Conservation (phyloP, 495 filamentous ascomycete genomes). For the Penicillium cosmopolitanum region DNA sequence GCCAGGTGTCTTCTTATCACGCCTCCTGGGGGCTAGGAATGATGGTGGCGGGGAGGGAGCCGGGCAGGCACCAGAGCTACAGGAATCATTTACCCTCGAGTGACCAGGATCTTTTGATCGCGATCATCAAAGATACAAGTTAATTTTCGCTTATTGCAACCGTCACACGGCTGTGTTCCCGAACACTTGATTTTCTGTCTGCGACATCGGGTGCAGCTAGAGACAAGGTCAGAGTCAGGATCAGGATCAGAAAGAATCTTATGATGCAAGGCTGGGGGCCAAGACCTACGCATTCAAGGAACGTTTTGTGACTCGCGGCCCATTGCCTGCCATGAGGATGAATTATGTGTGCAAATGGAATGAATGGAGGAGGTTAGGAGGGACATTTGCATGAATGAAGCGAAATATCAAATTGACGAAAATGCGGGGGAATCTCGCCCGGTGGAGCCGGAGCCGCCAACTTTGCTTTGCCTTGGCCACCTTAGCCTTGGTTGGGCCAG, state of each 20-base stretch:
- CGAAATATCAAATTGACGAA: neutral
- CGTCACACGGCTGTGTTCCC: constrained; percentile 44
- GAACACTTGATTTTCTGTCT: constrained; percentile 52
- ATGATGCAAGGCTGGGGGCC: neutral
- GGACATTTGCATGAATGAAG: neutral
- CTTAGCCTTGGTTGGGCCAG: neutral
- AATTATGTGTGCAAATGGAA: neutral
- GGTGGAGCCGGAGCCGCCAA: neutral
- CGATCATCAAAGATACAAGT: constrained; percentile 44
- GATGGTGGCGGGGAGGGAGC: neutral
- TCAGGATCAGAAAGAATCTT: neutral
- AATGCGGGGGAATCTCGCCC: constrained; percentile 7
- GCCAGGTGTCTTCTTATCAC: neutral
- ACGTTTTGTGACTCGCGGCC: constrained; percentile 6
- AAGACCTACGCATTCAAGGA: constrained; percentile 10
- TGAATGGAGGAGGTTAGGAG: neutral
- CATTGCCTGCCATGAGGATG: constrained; percentile 3
- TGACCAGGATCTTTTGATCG: constrained; percentile 48
- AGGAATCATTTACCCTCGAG: constrained; percentile 33
- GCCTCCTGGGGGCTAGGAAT: neutral
- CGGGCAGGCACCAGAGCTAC: neutral
- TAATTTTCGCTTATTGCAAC: constrained; percentile 48
- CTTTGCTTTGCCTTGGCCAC: neutral
- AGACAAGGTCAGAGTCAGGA: constrained; percentile 5
- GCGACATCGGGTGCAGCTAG: constrained; percentile 47